phyloP scores from a whole-genome alignment of 768 basidiomycete species.

The Pulveroboletus sp. region DNA sequence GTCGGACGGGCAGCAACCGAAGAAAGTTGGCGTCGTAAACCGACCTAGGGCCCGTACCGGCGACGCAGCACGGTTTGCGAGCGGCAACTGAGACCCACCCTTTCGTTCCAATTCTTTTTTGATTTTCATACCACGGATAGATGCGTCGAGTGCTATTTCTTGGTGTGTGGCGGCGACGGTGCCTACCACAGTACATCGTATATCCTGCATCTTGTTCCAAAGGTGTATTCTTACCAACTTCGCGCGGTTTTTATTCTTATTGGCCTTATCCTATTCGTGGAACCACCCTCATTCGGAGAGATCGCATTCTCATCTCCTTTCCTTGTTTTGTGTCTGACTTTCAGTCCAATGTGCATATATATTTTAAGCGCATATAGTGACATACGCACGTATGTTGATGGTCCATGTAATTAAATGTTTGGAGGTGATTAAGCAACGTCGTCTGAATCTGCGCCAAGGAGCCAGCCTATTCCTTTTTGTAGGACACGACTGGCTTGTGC shows the following conservation, averaged over 20 bases:
- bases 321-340: constrained; percentile 28
- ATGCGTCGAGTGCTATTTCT: constrained; percentile 12
- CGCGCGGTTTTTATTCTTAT: constrained; percentile 20
- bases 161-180: constrained; percentile 10
- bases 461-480: constrained; percentile 93
- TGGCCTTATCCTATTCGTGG: constrained; percentile 28
- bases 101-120: constrained; percentile 12
- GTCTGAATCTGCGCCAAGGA: constrained; percentile 90
- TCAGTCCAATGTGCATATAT: constrained; percentile 26
- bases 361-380: constrained; percentile 19
- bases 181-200: constrained; percentile 9
- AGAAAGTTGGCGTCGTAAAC: constrained; percentile 46
- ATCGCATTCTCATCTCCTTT: not conserved
- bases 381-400: not conserved
- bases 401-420: no score
- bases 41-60: constrained; percentile 71
- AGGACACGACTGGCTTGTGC: constrained; percentile 75
- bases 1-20: constrained; percentile 19
- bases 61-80: constrained; percentile 59
- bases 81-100: constrained; percentile 29
- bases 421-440: constrained; percentile 31
- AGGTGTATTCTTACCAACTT: constrained; percentile 7
- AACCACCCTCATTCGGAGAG: constrained; percentile 26
- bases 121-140: constrained; percentile 13
- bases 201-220: constrained; percentile 10